A percentile compares a stretch with the other conserved stretches of the same genome.
Evolutionary conservation across 2,329 filamentous ascomycete genomes (phyloP).

Genomic region (Trichoderma breve): DNA sequence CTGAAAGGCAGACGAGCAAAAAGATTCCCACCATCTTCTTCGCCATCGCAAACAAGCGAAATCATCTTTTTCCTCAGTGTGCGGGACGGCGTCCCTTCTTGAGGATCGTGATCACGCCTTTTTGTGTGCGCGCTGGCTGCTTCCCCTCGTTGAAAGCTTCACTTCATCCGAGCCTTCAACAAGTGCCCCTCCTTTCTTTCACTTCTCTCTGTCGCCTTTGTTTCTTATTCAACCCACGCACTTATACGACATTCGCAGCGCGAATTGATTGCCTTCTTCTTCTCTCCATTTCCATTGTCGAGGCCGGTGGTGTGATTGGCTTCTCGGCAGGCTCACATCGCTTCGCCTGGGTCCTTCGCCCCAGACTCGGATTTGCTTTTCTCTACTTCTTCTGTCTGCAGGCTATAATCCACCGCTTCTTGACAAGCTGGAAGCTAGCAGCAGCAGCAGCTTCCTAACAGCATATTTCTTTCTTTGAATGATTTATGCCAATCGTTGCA

Average conservation of each 20-base stretch:
- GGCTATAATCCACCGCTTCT: conserved; percentile 3
- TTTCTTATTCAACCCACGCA: conserved; percentile 1
- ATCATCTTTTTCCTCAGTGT: conserved; percentile 8
- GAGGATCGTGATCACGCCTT: conserved; percentile 10
- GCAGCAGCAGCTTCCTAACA: not conserved
- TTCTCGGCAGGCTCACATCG: conserved; percentile 4
- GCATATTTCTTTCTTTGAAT: not conserved
- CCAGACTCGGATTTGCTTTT: conserved; percentile 8
- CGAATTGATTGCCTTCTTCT: conserved; percentile 7
- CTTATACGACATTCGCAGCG: conserved; percentile 16
- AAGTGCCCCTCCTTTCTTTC: conserved; percentile 17
- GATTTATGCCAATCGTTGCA: not conserved
- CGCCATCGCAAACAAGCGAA: conserved; percentile 17
- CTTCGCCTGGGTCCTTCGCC: not conserved
- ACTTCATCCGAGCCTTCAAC: not conserved
- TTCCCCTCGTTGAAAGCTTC: conserved; percentile 13
- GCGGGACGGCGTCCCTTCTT: conserved; percentile 8
- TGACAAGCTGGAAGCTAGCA: not conserved
- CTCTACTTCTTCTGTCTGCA: not conserved
- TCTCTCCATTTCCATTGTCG: not conserved
- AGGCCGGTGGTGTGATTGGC: conserved; percentile 1
- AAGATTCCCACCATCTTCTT: conserved; percentile 16
- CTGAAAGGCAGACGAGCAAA: conserved; percentile 11
- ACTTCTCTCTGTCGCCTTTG: conserved; percentile 15
- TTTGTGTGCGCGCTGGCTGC: conserved; percentile 12